A percentile compares a stretch with the other conserved stretches of the same genome.
These are phyloP conservation scores for Torulaspora indica DNA, from an alignment of 805 yeast genomes.

Conservation along the genomic window DNA sequence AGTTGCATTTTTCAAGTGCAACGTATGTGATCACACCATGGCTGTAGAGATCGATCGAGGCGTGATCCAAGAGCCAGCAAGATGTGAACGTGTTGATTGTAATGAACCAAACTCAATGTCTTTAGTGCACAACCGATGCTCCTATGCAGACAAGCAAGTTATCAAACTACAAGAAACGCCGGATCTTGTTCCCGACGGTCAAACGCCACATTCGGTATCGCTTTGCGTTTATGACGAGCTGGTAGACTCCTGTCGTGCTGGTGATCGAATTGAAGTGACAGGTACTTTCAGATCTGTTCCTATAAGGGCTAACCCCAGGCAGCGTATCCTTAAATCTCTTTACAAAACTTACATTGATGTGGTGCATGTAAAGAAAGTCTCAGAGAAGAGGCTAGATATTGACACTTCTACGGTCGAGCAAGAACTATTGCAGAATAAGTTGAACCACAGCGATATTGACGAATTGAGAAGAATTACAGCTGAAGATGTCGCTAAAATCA, in stretches of 20 bases:
- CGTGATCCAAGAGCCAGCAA: slow-evolving; percentile 84
- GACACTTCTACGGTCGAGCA: slow-evolving; percentile 62
- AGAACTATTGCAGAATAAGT: slow-evolving; percentile 45
- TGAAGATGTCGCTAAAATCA: slow-evolving; percentile 63
- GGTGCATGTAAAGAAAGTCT: slow-evolving; percentile 84
- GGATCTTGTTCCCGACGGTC: slow-evolving; percentile 95
- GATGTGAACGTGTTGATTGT: slow-evolving; percentile 88
- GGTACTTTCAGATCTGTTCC: slow-evolving; percentile 94
- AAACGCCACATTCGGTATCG: slow-evolving; percentile 94
- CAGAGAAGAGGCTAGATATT: slow-evolving; percentile 71
- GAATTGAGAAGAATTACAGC: slow-evolving; percentile 66
- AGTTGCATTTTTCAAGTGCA: slow-evolving; percentile 91
- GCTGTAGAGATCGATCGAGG: slow-evolving; percentile 94
- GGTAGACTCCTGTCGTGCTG: slow-evolving; percentile 92
- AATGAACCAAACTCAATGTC: slow-evolving; percentile 82
- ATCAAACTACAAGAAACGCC: slow-evolving; percentile 93
- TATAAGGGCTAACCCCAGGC: slow-evolving; percentile 79
- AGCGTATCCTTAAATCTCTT: slow-evolving; percentile 73
- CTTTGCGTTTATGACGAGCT: slow-evolving; percentile 92
- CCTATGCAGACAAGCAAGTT: slow-evolving; percentile 93
- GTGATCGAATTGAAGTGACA: slow-evolving; percentile 92
- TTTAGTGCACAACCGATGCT: slow-evolving; percentile 83
- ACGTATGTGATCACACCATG: slow-evolving; percentile 87
- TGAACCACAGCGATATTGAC: slow-evolving; percentile 57
- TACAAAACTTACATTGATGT: slow-evolving; percentile 93